Base-by-base conservation (phyloP, 1,139 yeast species). In the Saccharomyces hybrid region DNA sequence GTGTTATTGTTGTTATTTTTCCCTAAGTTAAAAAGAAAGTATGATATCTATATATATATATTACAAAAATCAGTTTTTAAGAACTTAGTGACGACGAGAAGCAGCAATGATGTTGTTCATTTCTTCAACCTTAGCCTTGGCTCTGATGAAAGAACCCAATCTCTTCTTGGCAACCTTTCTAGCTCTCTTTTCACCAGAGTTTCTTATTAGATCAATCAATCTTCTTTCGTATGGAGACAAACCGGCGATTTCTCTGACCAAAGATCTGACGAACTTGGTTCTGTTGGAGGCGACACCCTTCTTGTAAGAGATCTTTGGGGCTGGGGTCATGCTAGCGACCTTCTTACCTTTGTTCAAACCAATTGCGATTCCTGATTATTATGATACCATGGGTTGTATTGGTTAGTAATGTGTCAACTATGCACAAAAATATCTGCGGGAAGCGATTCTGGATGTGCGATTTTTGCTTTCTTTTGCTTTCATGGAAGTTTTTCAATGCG, bases 321-420 rank as follows among this genome's bases (percentile, higher is more conserved):
- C 23, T 20, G 23, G 23, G 23, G 23, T 20, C 23, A 20, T 20
- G 23, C 23, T 20, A 20, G 23, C 4, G 23, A 89, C 95, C 83
- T 88, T 85, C 95, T 87, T 95, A 79, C 99, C 99, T 82, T 93
- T 91, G 96, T 93, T 93, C 78, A 85, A 81, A 79, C 99, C 99
- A 82, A 85, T 85, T 81, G 96, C 96, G 78, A 93, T 89, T 80
- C 98, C 99, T 86, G 31, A 27, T n/a, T 31, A 26, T 41, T n/a
- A 44, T 20, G 29, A 26, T 20, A 49, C 23, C 31, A 16, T 47
- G 27, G 13, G 5, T 32, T 32, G 3, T 5, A 3, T 20, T 3
- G 4, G 38, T 32, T 32, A 32, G 38, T 32, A 32, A 32, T 32
- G 38, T 32, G 38, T 32, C 38, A 32, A 32, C 4, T 32, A 32